Evolutionary conservation across 208 protist genomes (phyloP), one percentile per base, ranked within the genome.

Genomic region (Leishmania martiniquensis): DNA sequence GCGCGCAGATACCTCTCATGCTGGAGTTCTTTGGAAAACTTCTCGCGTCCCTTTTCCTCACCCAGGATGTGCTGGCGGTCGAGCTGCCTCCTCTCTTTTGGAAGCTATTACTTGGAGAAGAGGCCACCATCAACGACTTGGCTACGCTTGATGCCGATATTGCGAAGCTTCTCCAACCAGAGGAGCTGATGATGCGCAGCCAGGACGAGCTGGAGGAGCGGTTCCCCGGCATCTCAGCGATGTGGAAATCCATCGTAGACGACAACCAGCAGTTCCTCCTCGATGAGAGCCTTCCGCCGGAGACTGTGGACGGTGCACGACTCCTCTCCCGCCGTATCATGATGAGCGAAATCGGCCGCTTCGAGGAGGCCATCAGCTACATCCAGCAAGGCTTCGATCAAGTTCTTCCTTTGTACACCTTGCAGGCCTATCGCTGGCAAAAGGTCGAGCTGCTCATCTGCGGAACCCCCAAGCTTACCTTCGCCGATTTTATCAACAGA

Each of bases 21-120:
- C 90, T 98, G 45, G 89, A 97, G 78, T 99, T 99, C 80, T 91
- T 98, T 59, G 96, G 96, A 25, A 95, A 95, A 81, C 84, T 99
- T 54, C 93, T 99, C 74, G 98, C 97, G 12, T 85, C 95, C 15
- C 97, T 95, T 70, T 95, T 99, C 63, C 71, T 98, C 39, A 94
- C 93, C 10, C 87, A 91, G 47, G 91, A 98, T 66, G 52, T 98
- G 22, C 80, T 99, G 15, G 87, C 96, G 1, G 89, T 99, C 9
- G 91, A 98, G 86, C 88, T 99, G 72, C 94, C 98, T 45, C 87
- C 93, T 20, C 72, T 98, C 4, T 95, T 99, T 75, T 99, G 97
- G 97, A 98, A 98, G 78, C 80, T 86, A 55, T 76, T 99, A 2
- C 88, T 98, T 9, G 84, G 86, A 55, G 93, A 98, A 66, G 76